These are phyloP conservation scores for Aspergillus sclerotialis DNA, from an alignment of 2,329 filamentous ascomycete species.

Conservation along the genomic window DNA sequence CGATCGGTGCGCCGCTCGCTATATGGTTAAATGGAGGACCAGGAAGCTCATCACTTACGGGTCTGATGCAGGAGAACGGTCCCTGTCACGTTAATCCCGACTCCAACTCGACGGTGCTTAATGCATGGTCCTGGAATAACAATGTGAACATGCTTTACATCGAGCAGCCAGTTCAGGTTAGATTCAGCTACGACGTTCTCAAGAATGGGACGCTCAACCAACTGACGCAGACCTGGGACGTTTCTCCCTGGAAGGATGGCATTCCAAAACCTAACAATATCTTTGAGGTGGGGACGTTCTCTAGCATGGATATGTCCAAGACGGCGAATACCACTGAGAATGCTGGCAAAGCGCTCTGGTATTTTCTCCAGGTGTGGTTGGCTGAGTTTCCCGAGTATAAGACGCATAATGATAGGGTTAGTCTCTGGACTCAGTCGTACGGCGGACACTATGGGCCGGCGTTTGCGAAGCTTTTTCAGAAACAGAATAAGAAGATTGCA, in stretches of 20 bases:
- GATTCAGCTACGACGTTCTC: conserved; percentile 48
- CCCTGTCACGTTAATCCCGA: conserved; percentile 49
- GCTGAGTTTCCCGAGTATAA: conserved; percentile 57
- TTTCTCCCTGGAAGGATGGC: conserved; percentile 19
- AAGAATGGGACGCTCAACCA: conserved; percentile 35
- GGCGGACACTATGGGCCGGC: conserved; percentile 39
- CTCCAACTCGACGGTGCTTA: conserved; percentile 44
- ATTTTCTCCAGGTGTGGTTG: conserved; percentile 57
- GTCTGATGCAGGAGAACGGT: conserved; percentile 45
- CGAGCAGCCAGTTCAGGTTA: conserved; percentile 57
- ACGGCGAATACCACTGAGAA: conserved; percentile 47
- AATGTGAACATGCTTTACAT: conserved; percentile 63
- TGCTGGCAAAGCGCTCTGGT: conserved; percentile 51
- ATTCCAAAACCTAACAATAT: conserved; percentile 45
- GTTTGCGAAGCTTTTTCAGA: conserved; percentile 33
- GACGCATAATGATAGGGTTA: conserved; percentile 46
- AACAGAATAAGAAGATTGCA: conserved; percentile 36
- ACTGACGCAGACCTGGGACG: conserved; percentile 15
- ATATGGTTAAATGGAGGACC: conserved; percentile 60
- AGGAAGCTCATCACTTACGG: conserved; percentile 52
- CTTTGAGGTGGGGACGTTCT: conserved; percentile 47
- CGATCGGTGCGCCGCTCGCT: conserved; percentile 49
- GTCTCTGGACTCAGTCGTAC: conserved; percentile 41
- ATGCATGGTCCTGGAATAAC: conserved; percentile 58
- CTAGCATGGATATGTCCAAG: conserved; percentile 36